These are phyloP conservation scores for Boletus albobrunnescens DNA, from an alignment of 1,284 basidiomycete genomes.

Conservation along the genomic window DNA sequence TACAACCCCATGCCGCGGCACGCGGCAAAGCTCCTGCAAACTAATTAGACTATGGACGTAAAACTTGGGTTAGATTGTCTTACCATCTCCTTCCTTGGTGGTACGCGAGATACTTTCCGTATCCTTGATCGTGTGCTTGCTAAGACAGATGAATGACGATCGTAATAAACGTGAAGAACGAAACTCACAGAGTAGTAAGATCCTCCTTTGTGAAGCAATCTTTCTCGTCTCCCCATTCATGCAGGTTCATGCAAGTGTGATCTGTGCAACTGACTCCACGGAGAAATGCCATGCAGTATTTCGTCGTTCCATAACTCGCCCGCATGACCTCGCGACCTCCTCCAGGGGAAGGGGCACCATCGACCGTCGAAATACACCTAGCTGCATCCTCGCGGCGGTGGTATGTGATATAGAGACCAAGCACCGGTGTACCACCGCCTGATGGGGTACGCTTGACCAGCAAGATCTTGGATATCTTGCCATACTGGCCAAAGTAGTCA, in stretches of 20 bases:
- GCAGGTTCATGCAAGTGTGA: conserved; percentile 88
- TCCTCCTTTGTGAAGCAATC: conserved; percentile 96
- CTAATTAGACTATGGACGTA: conserved; percentile 8
- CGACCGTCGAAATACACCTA: conserved; percentile 88
- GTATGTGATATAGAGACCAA: conserved; percentile 97
- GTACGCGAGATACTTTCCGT: conserved; percentile 60
- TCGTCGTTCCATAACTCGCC: conserved; percentile 94
- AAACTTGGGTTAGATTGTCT: conserved; percentile 15
- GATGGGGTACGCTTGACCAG: conserved; percentile 86
- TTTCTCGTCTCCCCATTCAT: conserved; percentile 98
- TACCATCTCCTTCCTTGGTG: conserved; percentile 65
- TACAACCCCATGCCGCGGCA: conserved; percentile 79
- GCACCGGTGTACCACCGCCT: conserved; percentile 69
- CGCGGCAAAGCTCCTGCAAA: conserved; percentile 59
- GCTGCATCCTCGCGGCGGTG: conserved; percentile 93
- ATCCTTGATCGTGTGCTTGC: conserved; percentile 85
- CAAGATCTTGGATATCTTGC: conserved; percentile 94
- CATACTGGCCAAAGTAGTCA: conserved; percentile 99
- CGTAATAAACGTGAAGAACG: conserved; percentile 6
- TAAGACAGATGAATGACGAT: conserved; percentile 32
- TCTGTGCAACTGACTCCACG: conserved; percentile 85
- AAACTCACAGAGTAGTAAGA: conserved; percentile 76
- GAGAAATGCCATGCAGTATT: conserved; percentile 97
- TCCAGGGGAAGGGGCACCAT: conserved; percentile 84
- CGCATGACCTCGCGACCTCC: conserved; percentile 79